A percentile compares a stretch with the other conserved stretches of the same genome.
Conservation (phyloP, 306 rosid genomes). For the Dryas drummondii region DNA sequence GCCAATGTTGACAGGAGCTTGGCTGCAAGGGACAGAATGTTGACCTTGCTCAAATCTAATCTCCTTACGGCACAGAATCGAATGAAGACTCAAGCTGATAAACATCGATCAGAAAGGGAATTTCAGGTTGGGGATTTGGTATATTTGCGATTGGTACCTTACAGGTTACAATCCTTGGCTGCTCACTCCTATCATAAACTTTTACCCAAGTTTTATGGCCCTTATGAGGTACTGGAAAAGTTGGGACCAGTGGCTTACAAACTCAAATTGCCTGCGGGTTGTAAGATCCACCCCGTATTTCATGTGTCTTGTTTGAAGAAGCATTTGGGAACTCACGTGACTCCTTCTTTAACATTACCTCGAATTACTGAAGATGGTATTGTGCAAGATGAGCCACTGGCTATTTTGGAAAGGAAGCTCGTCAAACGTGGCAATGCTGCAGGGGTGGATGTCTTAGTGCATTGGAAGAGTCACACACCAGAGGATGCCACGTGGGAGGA, state of each 20-base stretch:
- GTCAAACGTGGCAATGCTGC: too few relatives aligned
- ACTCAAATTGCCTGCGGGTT: too few relatives aligned
- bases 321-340: too few relatives aligned
- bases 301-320: not conserved
- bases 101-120: not conserved
- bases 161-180: not conserved
- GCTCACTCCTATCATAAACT: not conserved
- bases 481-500: too few relatives aligned
- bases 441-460: too few relatives aligned
- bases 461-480: too few relatives aligned
- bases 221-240: not conserved
- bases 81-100: not conserved
- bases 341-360: too few relatives aligned
- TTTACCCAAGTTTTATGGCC: not conserved
- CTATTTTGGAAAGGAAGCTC: too few relatives aligned
- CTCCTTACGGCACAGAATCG: too few relatives aligned
- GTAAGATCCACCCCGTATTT: constrained; percentile 5
- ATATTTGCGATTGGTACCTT: not conserved
- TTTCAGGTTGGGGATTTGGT: not conserved
- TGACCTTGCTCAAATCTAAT: not conserved
- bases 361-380: too few relatives aligned
- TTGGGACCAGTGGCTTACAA: too few relatives aligned
- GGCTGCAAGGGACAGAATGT: not conserved
- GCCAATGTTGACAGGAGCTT: not conserved
- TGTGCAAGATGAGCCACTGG: too few relatives aligned